phyloP scores from a whole-genome alignment of 805 yeast genomes.

The Candida loeiensis region DNA sequence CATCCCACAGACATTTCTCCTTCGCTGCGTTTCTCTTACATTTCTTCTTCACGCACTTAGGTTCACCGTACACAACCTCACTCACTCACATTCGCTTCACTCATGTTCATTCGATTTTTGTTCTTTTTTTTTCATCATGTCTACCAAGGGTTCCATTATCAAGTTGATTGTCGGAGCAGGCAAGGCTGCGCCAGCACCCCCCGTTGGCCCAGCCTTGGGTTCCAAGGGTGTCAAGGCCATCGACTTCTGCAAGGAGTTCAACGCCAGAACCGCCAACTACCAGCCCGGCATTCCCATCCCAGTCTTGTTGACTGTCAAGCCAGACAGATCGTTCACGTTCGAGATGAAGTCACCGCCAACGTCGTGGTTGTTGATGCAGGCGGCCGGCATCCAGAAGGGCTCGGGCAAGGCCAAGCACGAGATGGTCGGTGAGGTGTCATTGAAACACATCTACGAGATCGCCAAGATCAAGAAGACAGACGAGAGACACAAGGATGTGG shows the following conservation, averaged over 20 bases:
- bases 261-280: constrained; percentile 89
- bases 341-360: constrained; percentile 91
- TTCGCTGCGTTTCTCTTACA: no score
- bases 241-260: constrained; percentile 97
- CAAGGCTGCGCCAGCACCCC: constrained; percentile 97
- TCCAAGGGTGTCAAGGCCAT: constrained; percentile 98
- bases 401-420: constrained; percentile 61
- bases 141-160: constrained; percentile 63
- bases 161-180: constrained; percentile 96
- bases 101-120: no score
- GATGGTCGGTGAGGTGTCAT: constrained; percentile 60
- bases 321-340: constrained; percentile 87
- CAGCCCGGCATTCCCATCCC: constrained; percentile 90
- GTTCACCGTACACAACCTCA: no score
- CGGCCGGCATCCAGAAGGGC: constrained; percentile 80
- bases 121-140: no score
- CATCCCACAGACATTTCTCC: no score
- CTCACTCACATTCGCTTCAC: no score
- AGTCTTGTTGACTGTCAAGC: constrained; percentile 75
- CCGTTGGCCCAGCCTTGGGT: constrained; percentile 98
- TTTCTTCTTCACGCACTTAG: no score
- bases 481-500: constrained; percentile 66
- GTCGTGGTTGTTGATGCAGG: constrained; percentile 76
- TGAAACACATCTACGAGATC: constrained; percentile 91
- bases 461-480: constrained; percentile 92